Evolutionary conservation across 2,329 filamentous ascomycete species (phyloP).

Genomic region (Fusarium drepaniforme): DNA sequence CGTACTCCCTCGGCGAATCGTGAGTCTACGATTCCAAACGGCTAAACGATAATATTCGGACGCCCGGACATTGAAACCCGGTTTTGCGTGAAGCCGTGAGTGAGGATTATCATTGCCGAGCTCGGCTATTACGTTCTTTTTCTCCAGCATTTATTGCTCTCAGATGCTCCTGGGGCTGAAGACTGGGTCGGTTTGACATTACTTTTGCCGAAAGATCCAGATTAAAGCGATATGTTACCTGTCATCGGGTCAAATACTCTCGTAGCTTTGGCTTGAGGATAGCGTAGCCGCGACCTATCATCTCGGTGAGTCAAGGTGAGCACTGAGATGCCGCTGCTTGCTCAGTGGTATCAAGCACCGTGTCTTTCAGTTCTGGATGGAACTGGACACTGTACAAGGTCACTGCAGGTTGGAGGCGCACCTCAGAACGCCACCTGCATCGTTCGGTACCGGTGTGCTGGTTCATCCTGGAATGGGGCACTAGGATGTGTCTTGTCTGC

Average conservation of each 20-base stretch:
- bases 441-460: constrained; percentile 10
- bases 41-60: constrained; percentile 18
- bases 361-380: background rate
- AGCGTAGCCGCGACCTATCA: constrained; percentile 6
- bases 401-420: background rate
- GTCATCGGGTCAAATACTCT: background rate
- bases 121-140: constrained; percentile 11
- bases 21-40: background rate
- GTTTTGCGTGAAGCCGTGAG: background rate
- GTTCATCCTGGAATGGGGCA: background rate
- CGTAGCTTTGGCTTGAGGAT: background rate
- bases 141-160: background rate
- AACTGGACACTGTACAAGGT: background rate
- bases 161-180: background rate
- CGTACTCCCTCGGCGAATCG: background rate
- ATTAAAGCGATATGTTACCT: background rate
- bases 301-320: constrained; percentile 10
- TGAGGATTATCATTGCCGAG: constrained; percentile 7
- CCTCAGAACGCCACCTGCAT: background rate
- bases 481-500: background rate
- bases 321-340: constrained; percentile 1
- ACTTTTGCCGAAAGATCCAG: background rate
- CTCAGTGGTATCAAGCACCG: constrained; percentile 11
- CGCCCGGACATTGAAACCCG: constrained; percentile 34
- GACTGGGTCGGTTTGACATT: constrained; percentile 7